A percentile compares a stretch with the other conserved stretches of the same genome.
phyloP scores from a whole-genome alignment of 208 protist species.

The Wallacemonas sp. region DNA sequence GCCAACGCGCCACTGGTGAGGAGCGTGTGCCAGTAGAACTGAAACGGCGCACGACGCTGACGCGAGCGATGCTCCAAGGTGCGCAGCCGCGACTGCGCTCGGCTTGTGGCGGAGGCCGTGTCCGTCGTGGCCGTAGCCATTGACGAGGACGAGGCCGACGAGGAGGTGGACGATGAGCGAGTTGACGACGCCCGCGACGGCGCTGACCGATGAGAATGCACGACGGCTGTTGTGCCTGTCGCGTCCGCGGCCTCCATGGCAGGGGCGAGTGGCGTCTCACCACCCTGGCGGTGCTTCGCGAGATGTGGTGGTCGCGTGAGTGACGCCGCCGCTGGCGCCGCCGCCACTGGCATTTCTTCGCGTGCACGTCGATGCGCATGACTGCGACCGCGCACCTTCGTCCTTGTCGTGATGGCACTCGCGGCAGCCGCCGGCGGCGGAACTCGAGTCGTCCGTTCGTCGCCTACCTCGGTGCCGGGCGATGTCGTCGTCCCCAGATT shows the following conservation, averaged over 20 bases:
- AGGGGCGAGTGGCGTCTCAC: no score
- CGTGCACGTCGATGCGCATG: no score
- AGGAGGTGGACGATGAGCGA: not conserved
- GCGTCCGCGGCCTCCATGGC: no score
- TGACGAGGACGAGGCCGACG: not conserved
- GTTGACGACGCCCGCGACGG: not conserved
- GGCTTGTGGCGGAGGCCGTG: not conserved
- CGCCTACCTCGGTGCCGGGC: not conserved
- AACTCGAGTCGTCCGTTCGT: not conserved
- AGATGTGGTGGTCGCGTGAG: no score
- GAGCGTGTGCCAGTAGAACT: slow-evolving; percentile 14
- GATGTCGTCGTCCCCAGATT: not conserved
- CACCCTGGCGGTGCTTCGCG: no score
- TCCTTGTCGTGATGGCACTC: no score
- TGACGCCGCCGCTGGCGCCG: no score
- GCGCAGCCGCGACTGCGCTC: not conserved
- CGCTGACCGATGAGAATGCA: not conserved
- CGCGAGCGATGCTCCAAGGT: not conserved
- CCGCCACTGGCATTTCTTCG: no score
- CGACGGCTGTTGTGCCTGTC: no score
- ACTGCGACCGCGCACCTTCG: no score
- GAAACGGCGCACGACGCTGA: slow-evolving; percentile 4
- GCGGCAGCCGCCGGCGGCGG: no score
- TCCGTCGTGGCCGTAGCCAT: not conserved
- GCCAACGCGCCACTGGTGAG: not conserved